Conservation (phyloP, 1,284 basidiomycete genomes). For the Porodaedalea pini region DNA sequence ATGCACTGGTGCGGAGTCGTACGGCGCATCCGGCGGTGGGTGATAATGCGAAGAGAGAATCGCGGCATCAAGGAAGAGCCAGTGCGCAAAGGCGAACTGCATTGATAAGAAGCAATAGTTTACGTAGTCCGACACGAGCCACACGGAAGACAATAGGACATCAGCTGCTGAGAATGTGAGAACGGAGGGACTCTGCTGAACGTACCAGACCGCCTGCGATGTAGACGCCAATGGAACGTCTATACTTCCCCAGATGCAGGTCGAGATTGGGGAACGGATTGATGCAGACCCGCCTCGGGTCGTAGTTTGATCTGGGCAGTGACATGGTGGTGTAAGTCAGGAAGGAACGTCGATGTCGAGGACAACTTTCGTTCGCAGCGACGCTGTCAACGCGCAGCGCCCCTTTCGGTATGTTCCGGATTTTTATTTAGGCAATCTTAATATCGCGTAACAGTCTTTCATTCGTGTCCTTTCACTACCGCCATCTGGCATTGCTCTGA, state of each 20-base stretch:
- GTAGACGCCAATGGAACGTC: constrained; percentile 85
- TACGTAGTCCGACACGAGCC: constrained; percentile 7
- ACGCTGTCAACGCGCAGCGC: background rate
- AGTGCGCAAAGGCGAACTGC: constrained; percentile 90
- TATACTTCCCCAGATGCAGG: constrained; percentile 53
- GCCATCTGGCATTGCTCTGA: no score
- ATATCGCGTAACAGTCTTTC: background rate
- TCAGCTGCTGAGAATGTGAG: constrained; percentile 8
- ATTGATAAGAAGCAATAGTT: background rate
- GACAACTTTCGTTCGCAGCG: background rate
- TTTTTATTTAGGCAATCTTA: background rate
- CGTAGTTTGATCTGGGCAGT: constrained; percentile 74
- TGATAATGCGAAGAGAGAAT: constrained; percentile 84
- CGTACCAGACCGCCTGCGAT: constrained; percentile 85
- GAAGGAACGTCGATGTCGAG: background rate
- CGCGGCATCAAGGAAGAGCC: constrained; percentile 94
- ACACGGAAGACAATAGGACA: background rate
- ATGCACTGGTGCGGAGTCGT: constrained; percentile 76
- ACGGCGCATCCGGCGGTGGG: constrained; percentile 63
- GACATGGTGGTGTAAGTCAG: constrained; percentile 44
- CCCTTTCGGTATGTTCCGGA: background rate
- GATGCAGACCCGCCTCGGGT: constrained; percentile 82
- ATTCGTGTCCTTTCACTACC: background rate
- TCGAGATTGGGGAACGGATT: constrained; percentile 67
- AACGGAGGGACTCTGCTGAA: constrained; percentile 23